Base-by-base conservation (phyloP, 129 eudicot genomes). In the Artemisia annua region DNA sequence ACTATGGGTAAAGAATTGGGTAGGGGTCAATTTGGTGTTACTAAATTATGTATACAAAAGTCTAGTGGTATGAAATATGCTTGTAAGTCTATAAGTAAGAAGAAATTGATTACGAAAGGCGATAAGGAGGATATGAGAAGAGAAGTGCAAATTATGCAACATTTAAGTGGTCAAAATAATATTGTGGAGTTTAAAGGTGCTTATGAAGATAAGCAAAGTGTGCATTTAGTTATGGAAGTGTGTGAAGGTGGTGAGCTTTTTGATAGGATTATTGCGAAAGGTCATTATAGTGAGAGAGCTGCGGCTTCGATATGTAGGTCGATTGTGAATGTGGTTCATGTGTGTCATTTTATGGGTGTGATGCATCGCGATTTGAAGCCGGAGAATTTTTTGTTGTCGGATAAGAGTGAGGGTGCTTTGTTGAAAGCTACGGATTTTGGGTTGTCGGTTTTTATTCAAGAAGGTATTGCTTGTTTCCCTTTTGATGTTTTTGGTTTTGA, bases 191-290 rank as follows among this genome's bases (percentile, higher is more conserved):
- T 92, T 62, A 89, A 83, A 75, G 97, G 97, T 30, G 96, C 95
- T 56, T 89, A 85, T 77, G 98, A 92, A 77, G 98, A 92, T 74
- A 85, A 82, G 60, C 75, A 71, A 11, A 79, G 86, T 16, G 98
- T 92, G n/a, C 87, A 92, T 70, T 80, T 92, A 55, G 98, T 92
- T 49, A 92, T 92, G 97, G 97, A 92, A 82, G 75, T 92, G 59
- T 92, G 97, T 70, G 97, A 81, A 55, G 98, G 98, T 49, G 98
- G 98, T 5, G 98, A 92, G 88, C 86, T 92, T 61, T 92, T 92
- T 54, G 98, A 92, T 74, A 59, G 91, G 84, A 92, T 92, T 19
- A 89, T 89, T 46, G 88, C 96, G 0, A 87, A 92, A 70, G 98
- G 98, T 18, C 96, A 89, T 82, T 92, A 92, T 48, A 92, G 96